Evolutionary conservation across 2,329 filamentous ascomycete species (phyloP), one percentile per base, ranked within the genome.

Genomic region (Didymosphaeria variabile): DNA sequence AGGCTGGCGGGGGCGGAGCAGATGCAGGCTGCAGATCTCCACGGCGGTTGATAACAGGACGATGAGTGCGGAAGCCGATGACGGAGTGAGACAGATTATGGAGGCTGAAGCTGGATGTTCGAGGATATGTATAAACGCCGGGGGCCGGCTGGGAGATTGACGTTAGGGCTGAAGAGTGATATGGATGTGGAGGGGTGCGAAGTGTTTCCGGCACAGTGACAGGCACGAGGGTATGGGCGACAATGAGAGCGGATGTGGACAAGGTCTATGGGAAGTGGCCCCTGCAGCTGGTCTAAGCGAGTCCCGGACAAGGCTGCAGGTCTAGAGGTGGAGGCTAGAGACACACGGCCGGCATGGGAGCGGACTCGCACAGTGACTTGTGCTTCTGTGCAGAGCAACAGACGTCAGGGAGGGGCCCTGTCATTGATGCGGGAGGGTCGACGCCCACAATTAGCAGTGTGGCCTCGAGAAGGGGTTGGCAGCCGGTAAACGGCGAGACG

Each of bases 51-150:
- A 68, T 73, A 74, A 70, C 70, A 72, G 68, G 61, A 66, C 69
- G 67, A 69, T 70, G 67, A 70, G 70, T 69, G 63, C 68, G 70
- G 65, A 69, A 71, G 69, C 65, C 70, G 72, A 71, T 74, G 73
- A 75, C 55, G 55, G 53, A 62, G 58, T 67, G 66, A 69, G 61
- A 59, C 65, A 54, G 63, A 63, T 61, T 64, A 59, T 67, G 69
- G 70, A 72, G 66, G 69, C 64, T 72, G 67, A 59, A 58, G 69
- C 67, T 65, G 72, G 72, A 70, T 53, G 70, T 72, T 70, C 73
- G 70, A 62, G 72, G 72, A 71, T 77, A 77, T 77, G 76, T 78
- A 75, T 77, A 77, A 77, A 74, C 66, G 62, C 64, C 63, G 67
- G 65, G 60, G 64, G 66, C 65, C 65, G 68, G 65, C 67, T 61